Conservation (phyloP, 2,329 filamentous ascomycete genomes). For the Xylariaceae sp. region DNA sequence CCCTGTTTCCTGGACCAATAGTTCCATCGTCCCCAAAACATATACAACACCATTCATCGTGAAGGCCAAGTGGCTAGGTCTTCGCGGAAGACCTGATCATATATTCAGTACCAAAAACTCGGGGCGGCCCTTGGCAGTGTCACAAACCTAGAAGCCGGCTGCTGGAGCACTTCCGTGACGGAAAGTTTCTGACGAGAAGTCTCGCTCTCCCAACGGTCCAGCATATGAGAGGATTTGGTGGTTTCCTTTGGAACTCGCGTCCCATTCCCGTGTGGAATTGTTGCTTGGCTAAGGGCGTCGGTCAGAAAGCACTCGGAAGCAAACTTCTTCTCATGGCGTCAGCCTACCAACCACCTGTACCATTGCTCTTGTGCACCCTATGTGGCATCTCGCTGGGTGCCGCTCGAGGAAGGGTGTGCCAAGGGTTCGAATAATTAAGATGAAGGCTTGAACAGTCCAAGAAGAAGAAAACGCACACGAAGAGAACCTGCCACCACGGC, state of each 20-base stretch:
- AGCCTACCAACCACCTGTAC: conserved; percentile 10
- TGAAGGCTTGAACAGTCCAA: no score
- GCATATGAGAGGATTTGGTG: conserved; percentile 10
- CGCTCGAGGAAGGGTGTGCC: neutral
- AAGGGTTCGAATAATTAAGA: no score
- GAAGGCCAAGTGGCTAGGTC: no score
- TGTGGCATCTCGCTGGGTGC: conserved; percentile 16
- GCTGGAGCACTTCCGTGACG: conserved; percentile 19
- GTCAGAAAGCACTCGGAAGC: no score
- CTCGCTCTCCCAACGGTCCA: conserved; percentile 19
- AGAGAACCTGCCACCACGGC: no score
- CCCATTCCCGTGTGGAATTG: no score
- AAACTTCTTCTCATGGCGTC: conserved; percentile 6
- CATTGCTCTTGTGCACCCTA: conserved; percentile 11
- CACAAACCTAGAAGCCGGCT: conserved; percentile 14
- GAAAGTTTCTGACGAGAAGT: conserved; percentile 17
- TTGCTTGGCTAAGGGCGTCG: no score
- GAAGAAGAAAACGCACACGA: no score
- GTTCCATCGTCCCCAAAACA: no score
- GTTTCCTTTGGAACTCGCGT: no score
- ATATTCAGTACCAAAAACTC: conserved; percentile 10
- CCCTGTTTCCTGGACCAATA: no score
- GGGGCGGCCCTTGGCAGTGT: conserved; percentile 1
- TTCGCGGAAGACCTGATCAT: conserved; percentile 7
- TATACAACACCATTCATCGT: no score